phyloP scores from a whole-genome alignment of 2,329 filamentous ascomycete species.

The Berkeleyomyces rouxiae region DNA sequence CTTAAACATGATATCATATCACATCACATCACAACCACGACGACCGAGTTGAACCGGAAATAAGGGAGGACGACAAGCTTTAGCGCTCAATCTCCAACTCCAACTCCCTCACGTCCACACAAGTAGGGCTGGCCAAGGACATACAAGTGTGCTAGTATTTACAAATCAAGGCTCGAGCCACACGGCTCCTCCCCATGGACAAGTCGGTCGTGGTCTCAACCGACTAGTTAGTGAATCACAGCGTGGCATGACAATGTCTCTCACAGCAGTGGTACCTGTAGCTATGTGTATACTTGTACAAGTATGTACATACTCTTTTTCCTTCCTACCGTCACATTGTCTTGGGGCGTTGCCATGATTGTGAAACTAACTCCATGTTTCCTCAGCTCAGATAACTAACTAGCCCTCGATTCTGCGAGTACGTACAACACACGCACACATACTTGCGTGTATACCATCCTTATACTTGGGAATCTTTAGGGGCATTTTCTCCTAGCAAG shows the following conservation, averaged over 20 bases:
- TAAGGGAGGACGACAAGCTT: background rate
- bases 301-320: background rate
- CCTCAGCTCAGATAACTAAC: background rate
- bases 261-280: background rate
- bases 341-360: background rate
- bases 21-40: background rate
- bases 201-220: background rate
- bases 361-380: background rate
- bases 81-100: background rate
- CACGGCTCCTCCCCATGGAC: background rate
- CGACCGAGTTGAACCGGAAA: background rate
- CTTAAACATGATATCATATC: background rate
- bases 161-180: background rate
- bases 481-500: background rate
- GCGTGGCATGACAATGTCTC: background rate
- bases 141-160: no score
- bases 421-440: no score
- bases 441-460: no score
- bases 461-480: no score
- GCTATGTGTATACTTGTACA: background rate
- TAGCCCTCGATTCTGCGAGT: no score
- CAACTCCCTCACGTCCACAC: no score
- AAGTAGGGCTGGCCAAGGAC: background rate
- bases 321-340: background rate
- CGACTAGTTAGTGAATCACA: no score